These are phyloP conservation scores for Globisporangium paroecandrum DNA, from an alignment of 352 stramenopile genomes.

Conservation along the genomic window DNA sequence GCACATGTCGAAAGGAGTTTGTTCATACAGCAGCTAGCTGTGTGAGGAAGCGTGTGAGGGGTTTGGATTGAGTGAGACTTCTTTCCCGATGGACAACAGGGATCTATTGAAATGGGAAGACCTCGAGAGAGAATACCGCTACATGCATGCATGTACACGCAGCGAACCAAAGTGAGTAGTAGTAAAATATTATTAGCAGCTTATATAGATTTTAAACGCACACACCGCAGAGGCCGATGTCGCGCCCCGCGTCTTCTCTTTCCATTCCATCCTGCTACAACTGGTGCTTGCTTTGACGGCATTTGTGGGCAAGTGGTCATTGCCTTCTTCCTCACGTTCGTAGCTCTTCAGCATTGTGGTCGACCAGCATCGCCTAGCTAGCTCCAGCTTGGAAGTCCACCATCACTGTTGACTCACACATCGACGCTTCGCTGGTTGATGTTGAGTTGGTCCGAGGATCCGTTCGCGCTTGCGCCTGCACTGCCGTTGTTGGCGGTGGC, in stretches of 20 bases:
- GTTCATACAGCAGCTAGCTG: neutral
- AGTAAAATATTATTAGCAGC: conserved; percentile 24
- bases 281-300: neutral
- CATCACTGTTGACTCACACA: conserved; percentile 28
- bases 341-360: neutral
- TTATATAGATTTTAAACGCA: conserved; percentile 22
- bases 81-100: neutral
- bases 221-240: neutral
- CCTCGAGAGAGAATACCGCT: neutral
- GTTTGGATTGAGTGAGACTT: neutral
- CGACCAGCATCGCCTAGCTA: neutral
- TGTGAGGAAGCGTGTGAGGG: neutral
- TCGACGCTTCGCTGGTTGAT: conserved; percentile 78
- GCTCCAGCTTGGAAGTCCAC: neutral
- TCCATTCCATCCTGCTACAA: neutral
- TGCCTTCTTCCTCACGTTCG: neutral
- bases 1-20: neutral
- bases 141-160: neutral
- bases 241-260: neutral
- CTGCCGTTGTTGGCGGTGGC: conserved; percentile 23
- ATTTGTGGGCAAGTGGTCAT: neutral
- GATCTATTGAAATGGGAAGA: conserved; percentile 3
- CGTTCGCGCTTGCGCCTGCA: conserved; percentile 27
- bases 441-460: conserved; percentile 57
- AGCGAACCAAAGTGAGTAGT: neutral